Conservation (phyloP, 805 yeast species). For the Zygosaccharomyces pseudorouxii region DNA sequence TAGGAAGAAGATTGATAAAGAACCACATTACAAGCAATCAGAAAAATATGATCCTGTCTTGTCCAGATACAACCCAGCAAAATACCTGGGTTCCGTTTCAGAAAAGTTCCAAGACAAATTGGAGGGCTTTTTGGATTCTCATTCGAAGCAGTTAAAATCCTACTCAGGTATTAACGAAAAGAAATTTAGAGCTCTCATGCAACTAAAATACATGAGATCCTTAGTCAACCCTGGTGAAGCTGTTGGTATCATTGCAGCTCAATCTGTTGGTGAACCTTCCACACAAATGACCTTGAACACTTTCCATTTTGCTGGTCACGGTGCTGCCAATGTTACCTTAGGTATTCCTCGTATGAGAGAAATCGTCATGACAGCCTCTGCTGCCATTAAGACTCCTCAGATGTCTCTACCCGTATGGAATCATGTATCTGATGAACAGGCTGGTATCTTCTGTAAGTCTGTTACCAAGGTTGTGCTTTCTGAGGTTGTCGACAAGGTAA, state of each 20-base stretch:
- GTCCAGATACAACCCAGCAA: slow-evolving; percentile 80
- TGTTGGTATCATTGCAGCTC: slow-evolving; percentile 97
- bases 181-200: slow-evolving; percentile 95
- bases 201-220: slow-evolving; percentile 95
- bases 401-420: slow-evolving; percentile 84
- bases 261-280: slow-evolving; percentile 98
- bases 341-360: slow-evolving; percentile 99
- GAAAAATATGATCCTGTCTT: slow-evolving; percentile 82
- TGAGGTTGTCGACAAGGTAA: slow-evolving; percentile 80
- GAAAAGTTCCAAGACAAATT: slow-evolving; percentile 80
- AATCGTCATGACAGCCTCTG: slow-evolving; percentile 98
- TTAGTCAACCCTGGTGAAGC: slow-evolving; percentile 95
- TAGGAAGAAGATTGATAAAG: slow-evolving; percentile 54
- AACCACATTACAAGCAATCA: slow-evolving; percentile 60
- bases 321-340: slow-evolving; percentile 98
- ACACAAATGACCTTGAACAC: slow-evolving; percentile 98
- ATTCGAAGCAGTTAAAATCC: slow-evolving; percentile 54
- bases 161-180: slow-evolving; percentile 49
- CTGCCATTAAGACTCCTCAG: slow-evolving; percentile 95
- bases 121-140: slow-evolving; percentile 59
- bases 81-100: slow-evolving; percentile 87
- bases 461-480: slow-evolving; percentile 80
- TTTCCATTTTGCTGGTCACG: slow-evolving; percentile 99
- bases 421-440: slow-evolving; percentile 79
- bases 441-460: slow-evolving; percentile 89